These are phyloP conservation scores for Triticum timopheevii DNA, from an alignment of 176 grass and related monocot species.

Conservation along the genomic window DNA sequence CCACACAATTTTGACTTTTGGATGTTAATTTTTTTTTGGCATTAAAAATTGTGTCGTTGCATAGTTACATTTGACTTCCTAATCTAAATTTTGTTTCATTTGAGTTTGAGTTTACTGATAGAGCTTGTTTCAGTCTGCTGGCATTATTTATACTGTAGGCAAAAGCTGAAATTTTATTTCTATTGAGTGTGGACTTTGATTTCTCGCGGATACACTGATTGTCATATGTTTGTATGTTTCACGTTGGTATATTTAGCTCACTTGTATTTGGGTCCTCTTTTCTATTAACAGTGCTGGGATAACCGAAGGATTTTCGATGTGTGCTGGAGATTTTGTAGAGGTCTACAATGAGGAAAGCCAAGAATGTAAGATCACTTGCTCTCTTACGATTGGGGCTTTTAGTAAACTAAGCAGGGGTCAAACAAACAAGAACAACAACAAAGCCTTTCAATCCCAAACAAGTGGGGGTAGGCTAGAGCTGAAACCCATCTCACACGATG, in stretches of 20 bases:
- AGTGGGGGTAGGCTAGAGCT: too few relatives aligned
- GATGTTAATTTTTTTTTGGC: neutral
- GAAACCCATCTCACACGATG: too few relatives aligned
- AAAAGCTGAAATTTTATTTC: constrained; percentile 25
- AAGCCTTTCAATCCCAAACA: too few relatives aligned
- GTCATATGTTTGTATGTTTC: neutral
- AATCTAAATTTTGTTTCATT: constrained; percentile 21
- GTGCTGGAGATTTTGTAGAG: constrained; percentile 96
- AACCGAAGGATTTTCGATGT: constrained; percentile 99
- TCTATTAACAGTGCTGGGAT: constrained; percentile 68
- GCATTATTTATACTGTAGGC: constrained; percentile 36
- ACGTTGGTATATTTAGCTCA: constrained; percentile 23
- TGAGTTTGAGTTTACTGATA: constrained; percentile 6
- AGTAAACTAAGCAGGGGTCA: constrained; percentile 9
- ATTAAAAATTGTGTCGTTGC: constrained; percentile 11
- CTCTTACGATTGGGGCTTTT: neutral
- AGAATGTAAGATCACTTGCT: constrained; percentile 60
- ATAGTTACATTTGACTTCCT: constrained; percentile 8
- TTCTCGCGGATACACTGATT: neutral
- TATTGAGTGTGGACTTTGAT: neutral
- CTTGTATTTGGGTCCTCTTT: constrained; percentile 15
- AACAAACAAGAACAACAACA: neutral
- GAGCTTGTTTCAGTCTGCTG: constrained; percentile 29
- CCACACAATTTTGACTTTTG: neutral
- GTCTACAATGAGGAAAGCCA: constrained; percentile 91